Evolutionary conservation across 2,329 filamentous ascomycete genomes (phyloP).

Genomic region (Pseudogymnoascus sp.): DNA sequence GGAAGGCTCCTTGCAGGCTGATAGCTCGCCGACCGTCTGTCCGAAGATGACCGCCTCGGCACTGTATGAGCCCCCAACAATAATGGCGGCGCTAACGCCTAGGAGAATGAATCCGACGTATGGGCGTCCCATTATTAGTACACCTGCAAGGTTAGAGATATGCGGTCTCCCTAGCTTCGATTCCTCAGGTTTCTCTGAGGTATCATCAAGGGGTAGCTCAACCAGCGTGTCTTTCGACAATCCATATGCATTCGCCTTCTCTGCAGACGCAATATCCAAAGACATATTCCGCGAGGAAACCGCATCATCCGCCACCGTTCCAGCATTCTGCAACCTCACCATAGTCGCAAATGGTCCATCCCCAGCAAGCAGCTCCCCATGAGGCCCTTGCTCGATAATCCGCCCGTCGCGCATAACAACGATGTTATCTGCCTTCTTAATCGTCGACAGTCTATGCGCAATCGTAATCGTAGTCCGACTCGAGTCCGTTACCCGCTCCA

Average conservation of each 20-base stretch:
- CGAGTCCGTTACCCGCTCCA: constrained; percentile 24
- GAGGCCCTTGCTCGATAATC: constrained; percentile 32
- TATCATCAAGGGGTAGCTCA: constrained; percentile 31
- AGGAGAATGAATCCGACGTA: constrained; percentile 32
- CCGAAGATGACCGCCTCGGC: constrained; percentile 49
- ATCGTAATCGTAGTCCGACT: constrained; percentile 33
- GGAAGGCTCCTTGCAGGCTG: constrained; percentile 31
- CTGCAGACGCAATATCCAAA: not conserved
- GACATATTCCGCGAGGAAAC: constrained; percentile 3
- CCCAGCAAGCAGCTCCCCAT: constrained; percentile 24
- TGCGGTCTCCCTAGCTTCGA: constrained; percentile 17
- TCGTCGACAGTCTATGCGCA: constrained; percentile 34
- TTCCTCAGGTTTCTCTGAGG: constrained; percentile 31
- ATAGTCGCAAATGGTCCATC: constrained; percentile 24
- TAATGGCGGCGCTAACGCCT: constrained; percentile 35
- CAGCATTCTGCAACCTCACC: constrained; percentile 12
- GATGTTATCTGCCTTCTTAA: constrained; percentile 33
- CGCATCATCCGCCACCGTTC: constrained; percentile 26
- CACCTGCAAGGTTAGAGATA: constrained; percentile 15
- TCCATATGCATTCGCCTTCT: constrained; percentile 13
- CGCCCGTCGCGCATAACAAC: constrained; percentile 32
- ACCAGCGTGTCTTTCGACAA: constrained; percentile 10
- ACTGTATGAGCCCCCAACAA: constrained; percentile 39
- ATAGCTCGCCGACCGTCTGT: constrained; percentile 41
- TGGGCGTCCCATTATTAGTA: constrained; percentile 26